Evolutionary conservation across 2,329 filamentous ascomycete species (phyloP).

Genomic region (Neophaeococcomyces mojaviensis): DNA sequence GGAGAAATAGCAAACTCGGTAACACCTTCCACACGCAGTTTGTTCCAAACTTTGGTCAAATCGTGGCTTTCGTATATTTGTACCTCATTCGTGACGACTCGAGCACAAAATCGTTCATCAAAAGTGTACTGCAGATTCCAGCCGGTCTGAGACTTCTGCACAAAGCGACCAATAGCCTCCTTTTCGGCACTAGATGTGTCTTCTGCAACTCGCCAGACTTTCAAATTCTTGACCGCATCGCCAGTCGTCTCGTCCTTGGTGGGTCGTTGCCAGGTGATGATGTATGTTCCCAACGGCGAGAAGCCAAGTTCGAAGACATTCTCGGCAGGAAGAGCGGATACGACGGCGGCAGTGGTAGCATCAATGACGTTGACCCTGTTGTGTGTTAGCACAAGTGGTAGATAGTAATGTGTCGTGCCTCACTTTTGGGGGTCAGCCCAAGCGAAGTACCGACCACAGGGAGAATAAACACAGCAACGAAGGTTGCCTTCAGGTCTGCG

Average conservation of each 20-base stretch:
- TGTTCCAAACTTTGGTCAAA: conserved; percentile 84
- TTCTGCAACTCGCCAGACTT: conserved; percentile 85
- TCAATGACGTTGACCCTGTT: conserved; percentile 73
- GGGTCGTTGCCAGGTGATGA: conserved; percentile 95
- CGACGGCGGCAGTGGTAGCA: conserved; percentile 63
- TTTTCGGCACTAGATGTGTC: conserved; percentile 57
- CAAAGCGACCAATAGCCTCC: conserved; percentile 72
- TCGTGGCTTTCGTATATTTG: conserved; percentile 92
- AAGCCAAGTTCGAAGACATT: conserved; percentile 94
- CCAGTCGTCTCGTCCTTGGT: conserved; percentile 79
- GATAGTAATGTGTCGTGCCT: conserved; percentile 17
- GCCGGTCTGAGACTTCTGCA: conserved; percentile 89
- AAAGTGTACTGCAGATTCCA: conserved; percentile 97
- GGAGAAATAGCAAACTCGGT: conserved; percentile 83
- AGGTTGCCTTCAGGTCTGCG: conserved; percentile 82
- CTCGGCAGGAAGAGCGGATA: conserved; percentile 66
- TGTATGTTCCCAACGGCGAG: conserved; percentile 81
- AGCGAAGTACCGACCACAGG: conserved; percentile 90
- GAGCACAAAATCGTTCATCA: conserved; percentile 89
- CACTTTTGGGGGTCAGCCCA: conserved; percentile 79
- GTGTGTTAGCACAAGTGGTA: background rate
- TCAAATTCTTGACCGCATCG: conserved; percentile 90
- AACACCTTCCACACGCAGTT: conserved; percentile 85
- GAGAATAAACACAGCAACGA: conserved; percentile 90
- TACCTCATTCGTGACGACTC: conserved; percentile 91